These are phyloP conservation scores for Ophiostoma sp. DNA, from an alignment of 2,329 filamentous ascomycete species.

Conservation along the genomic window DNA sequence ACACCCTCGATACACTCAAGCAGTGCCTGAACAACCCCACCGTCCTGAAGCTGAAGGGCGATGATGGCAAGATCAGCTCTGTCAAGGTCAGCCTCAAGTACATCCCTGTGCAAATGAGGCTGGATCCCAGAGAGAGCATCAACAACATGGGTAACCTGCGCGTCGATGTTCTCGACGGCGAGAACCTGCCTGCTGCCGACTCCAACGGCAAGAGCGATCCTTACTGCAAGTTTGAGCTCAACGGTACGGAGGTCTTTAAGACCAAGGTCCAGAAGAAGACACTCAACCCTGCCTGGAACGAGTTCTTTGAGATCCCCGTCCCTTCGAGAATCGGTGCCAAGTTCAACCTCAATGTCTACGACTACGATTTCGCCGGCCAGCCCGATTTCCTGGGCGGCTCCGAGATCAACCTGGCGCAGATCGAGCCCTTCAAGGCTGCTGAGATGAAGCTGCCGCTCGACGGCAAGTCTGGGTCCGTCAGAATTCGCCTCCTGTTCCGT, in stretches of 20 bases:
- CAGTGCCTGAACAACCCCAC: constrained; percentile 90
- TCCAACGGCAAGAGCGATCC: constrained; percentile 96
- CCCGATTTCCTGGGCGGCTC: constrained; percentile 82
- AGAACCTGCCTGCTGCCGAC: constrained; percentile 85
- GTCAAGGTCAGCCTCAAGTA: constrained; percentile 92
- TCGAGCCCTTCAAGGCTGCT: constrained; percentile 79
- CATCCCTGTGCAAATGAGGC: constrained; percentile 85
- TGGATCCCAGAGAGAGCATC: constrained; percentile 93
- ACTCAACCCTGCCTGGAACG: constrained; percentile 89
- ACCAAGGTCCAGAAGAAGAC: constrained; percentile 97
- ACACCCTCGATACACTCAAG: constrained; percentile 80
- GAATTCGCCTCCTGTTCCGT: constrained; percentile 83
- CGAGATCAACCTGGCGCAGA: constrained; percentile 65
- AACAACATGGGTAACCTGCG: constrained; percentile 97
- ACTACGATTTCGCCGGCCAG: constrained; percentile 96
- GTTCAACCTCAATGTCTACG: constrained; percentile 77
- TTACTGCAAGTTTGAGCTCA: constrained; percentile 89
- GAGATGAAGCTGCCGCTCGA: constrained; percentile 72
- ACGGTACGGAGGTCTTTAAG: constrained; percentile 87
- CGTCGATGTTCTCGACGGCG: constrained; percentile 84
- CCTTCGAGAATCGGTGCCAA: constrained; percentile 79
- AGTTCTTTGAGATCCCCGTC: constrained; percentile 81
- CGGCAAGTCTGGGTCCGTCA: constrained; percentile 80
- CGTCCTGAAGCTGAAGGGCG: constrained; percentile 69
- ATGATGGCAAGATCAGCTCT: constrained; percentile 68